Conservation (phyloP, 2,329 filamentous ascomycete species). For the Chaetomiaceae sp. region DNA sequence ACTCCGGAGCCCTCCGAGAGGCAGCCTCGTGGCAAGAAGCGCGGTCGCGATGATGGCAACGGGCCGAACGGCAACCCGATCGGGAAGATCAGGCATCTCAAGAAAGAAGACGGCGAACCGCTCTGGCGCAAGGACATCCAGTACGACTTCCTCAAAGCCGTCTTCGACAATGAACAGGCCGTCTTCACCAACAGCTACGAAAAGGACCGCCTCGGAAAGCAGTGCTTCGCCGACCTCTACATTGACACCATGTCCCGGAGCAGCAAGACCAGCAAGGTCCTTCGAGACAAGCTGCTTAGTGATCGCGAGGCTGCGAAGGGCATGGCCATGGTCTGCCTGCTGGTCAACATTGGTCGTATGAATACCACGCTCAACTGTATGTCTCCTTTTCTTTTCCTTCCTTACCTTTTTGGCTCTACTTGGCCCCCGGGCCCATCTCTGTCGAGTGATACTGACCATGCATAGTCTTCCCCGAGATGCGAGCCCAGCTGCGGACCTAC, state of each 20-base stretch:
- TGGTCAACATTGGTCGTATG: constrained; percentile 97
- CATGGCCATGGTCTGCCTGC: constrained; percentile 98
- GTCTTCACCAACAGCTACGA: constrained; percentile 95
- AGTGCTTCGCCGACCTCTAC: constrained; percentile 91
- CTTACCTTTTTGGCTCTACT: constrained; percentile 1
- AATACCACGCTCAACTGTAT: constrained; percentile 97
- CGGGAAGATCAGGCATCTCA: constrained; percentile 75
- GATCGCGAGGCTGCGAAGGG: constrained; percentile 89
- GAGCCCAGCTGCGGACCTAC: constrained; percentile 93
- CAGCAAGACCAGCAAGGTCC: constrained; percentile 97
- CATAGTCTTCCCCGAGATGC: constrained; percentile 97
- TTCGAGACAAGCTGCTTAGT: constrained; percentile 91
- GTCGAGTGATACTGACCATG: constrained; percentile 26
- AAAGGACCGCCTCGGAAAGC: constrained; percentile 50
- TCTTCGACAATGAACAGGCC: constrained; percentile 67
- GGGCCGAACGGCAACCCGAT: constrained; percentile 38
- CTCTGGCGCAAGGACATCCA: constrained; percentile 86
- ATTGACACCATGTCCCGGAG: constrained; percentile 98
- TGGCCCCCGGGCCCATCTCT: no score
- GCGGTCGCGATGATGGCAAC: constrained; percentile 31
- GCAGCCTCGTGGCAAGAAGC: constrained; percentile 28
- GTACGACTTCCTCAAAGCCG: constrained; percentile 74
- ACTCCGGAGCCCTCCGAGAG: constrained; percentile 38
- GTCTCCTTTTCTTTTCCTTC: constrained; percentile 29
- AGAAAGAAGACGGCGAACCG: constrained; percentile 84